phyloP scores from a whole-genome alignment of 768 basidiomycete species.

The Phylloporus sp. region DNA sequence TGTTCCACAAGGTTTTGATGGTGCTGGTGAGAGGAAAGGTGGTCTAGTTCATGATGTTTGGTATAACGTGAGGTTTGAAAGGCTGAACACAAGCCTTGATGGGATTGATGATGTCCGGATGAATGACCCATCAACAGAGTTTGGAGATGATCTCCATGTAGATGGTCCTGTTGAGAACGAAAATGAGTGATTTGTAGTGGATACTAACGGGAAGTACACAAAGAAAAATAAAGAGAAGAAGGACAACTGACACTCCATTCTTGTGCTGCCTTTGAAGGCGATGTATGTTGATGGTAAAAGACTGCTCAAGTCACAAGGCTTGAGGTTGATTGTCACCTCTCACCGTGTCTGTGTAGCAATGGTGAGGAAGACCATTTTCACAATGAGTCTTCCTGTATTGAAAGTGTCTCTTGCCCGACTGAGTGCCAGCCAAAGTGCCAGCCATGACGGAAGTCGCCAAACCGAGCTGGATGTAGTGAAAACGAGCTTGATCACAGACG shows the following conservation, averaged over 20 bases:
- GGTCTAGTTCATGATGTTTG: constrained; percentile 1
- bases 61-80: constrained; percentile 4
- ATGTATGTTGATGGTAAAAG: neutral
- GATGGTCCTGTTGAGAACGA: neutral
- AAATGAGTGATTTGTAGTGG: too few relatives aligned
- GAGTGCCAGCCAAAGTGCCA: neutral
- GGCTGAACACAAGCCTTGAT: neutral
- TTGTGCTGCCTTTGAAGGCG: neutral
- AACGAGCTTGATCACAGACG: neutral
- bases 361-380: neutral
- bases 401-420: neutral
- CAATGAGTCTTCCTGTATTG: neutral
- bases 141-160: neutral
- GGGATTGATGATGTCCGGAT: neutral
- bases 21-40: neutral
- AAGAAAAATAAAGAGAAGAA: neutral
- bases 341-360: neutral
- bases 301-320: constrained; percentile 1
- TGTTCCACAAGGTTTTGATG: neutral
- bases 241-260: neutral
- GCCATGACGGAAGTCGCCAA: constrained; percentile 1
- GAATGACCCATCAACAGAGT: neutral
- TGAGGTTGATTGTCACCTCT: neutral
- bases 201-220: too few relatives aligned
- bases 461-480: constrained; percentile 4